Conservation (phyloP, 2,329 filamentous ascomycete species). For the Pseudogymnoascus sp. region DNA sequence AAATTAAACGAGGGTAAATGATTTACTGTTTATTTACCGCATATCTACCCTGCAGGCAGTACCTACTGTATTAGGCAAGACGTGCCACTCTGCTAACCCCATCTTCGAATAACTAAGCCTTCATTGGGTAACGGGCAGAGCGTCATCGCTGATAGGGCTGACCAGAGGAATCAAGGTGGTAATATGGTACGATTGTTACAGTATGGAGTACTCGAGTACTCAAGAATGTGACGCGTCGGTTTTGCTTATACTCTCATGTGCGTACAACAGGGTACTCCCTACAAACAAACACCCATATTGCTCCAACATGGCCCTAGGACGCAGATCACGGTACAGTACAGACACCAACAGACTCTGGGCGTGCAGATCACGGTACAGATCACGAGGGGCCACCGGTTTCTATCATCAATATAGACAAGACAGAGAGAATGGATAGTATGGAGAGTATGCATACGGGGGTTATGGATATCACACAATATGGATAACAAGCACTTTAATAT, state of each 20-base stretch:
- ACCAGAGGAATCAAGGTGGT: neutral
- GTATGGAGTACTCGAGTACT: no score
- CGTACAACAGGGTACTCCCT: neutral
- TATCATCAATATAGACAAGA: neutral
- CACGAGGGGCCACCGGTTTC: neutral
- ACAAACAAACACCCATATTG: neutral
- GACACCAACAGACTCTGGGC: neutral
- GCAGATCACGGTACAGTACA: neutral
- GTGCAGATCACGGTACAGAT: neutral
- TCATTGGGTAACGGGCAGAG: neutral
- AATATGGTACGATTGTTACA: no score
- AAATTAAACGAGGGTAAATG: neutral
- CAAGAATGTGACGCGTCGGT: neutral
- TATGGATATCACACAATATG: constrained; percentile 3
- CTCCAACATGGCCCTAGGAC: neutral
- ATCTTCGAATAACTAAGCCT: neutral
- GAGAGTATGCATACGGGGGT: no score
- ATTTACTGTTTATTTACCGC: neutral
- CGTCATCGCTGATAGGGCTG: constrained; percentile 4
- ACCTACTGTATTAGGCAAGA: neutral
- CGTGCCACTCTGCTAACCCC: neutral
- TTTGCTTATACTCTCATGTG: neutral
- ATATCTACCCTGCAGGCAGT: neutral
- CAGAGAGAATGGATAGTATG: no score
- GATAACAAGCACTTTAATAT: neutral